phyloP scores from a whole-genome alignment of 768 basidiomycete species.

The Agrocybe pediades region DNA sequence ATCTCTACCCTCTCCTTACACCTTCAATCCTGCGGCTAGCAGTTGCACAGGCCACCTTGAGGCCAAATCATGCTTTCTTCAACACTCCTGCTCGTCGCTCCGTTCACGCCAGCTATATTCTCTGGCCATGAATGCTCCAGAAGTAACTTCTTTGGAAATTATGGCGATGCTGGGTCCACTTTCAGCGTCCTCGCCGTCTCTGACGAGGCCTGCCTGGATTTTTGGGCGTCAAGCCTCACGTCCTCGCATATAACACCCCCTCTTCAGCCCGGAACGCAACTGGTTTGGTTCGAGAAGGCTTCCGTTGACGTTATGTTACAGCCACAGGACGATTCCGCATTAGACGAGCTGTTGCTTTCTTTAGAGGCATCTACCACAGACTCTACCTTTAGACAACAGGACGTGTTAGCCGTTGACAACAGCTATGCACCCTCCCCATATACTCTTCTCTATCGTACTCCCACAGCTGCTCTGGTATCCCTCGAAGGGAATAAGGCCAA shows the following conservation, averaged over 20 bases:
- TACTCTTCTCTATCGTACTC: slow-evolving; percentile 44
- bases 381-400: slow-evolving; percentile 11
- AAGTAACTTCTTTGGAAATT: slow-evolving; percentile 56
- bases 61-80: slow-evolving; percentile 23
- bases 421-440: slow-evolving; percentile 17
- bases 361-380: background rate
- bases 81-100: slow-evolving; percentile 43
- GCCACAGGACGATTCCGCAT: slow-evolving; percentile 3
- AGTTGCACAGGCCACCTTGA: slow-evolving; percentile 11
- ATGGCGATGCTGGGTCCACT: slow-evolving; percentile 38
- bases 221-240: slow-evolving; percentile 29
- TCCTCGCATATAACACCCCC: slow-evolving; percentile 23
- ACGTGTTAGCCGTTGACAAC: slow-evolving; percentile 15
- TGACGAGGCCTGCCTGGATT: slow-evolving; percentile 40
- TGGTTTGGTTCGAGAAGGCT: slow-evolving; percentile 65
- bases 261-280: slow-evolving; percentile 29
- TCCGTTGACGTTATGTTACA: slow-evolving; percentile 49
- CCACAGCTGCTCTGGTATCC: slow-evolving; percentile 51
- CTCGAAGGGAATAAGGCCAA: slow-evolving; percentile 41
- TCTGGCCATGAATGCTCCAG: slow-evolving; percentile 46
- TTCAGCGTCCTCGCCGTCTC: slow-evolving; percentile 46
- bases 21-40: too few species aligned
- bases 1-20: background rate
- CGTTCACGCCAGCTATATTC: slow-evolving; percentile 43
- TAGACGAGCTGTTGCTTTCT: slow-evolving; percentile 19